Conservation (phyloP, 306 rosid genomes). For the Sindora glabra region DNA sequence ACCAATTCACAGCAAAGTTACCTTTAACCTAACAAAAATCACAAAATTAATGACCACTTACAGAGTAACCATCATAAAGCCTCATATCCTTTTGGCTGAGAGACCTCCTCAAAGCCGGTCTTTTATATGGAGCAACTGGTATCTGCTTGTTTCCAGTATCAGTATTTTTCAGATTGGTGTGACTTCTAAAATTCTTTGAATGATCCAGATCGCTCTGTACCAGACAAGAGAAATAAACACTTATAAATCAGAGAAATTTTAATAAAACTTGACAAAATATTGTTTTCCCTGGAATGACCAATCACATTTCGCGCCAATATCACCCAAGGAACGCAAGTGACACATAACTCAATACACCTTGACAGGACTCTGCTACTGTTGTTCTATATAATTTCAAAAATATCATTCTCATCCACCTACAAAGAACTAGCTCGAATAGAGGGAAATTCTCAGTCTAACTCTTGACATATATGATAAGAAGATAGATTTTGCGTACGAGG, state of each 20-base stretch:
- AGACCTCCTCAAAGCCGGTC: conserved; percentile 60
- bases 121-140: conserved; percentile 48
- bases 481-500: background rate
- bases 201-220: conserved; percentile 79
- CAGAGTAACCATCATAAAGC: conserved; percentile 81
- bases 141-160: conserved; percentile 34
- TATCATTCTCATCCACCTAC: background rate
- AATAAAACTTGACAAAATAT: background rate
- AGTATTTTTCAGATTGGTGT: conserved; percentile 34
- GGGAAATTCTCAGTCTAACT: background rate
- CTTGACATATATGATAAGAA: background rate
- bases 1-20: background rate
- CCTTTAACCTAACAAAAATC: background rate
- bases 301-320: background rate
- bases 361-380: background rate
- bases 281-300: background rate
- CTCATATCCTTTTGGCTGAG: conserved; percentile 70
- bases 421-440: background rate
- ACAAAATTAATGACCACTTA: conserved; percentile 31
- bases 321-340: background rate
- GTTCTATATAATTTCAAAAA: background rate
- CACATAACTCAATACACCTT: background rate
- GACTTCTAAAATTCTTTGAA: conserved; percentile 41
- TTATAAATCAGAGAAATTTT: background rate
- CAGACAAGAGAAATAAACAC: conserved; percentile 11